Base-by-base conservation (phyloP, 2,329 filamentous ascomycete genomes). In the Alternaria rosae region DNA sequence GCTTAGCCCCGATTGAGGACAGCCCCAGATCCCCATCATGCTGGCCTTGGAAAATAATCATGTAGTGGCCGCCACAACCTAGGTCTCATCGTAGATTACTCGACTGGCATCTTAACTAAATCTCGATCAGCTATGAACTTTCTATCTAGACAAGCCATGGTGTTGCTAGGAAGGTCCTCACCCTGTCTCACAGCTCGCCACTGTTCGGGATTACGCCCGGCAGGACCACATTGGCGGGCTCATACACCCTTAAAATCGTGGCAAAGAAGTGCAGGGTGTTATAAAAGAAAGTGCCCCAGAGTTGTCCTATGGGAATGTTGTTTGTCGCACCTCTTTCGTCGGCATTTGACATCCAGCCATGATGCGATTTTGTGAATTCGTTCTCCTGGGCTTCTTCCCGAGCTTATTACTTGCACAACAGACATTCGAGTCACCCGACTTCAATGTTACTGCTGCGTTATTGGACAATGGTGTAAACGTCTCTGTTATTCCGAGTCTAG, bases 391-490 rank as follows among this genome's bases (percentile, higher is more conserved):
- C 38, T 25, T 61, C 28, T 26, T 54, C 6, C 35, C 54, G 20
- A 28, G 20, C 23, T 26, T 17, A 25, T 23, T 45, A 32, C 30
- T 45, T 13, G 53, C 57, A 3, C 53, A 64, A 48, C 21, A 57
- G 12, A 6, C 17, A 23, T 65, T 64, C 41, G 65, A 62, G 44
- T 47, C 57, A 20, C 11, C 54, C 5, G 20, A 58, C 17, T 64
- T 66, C 38, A 38, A 69, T 35, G n/a, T 66, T n/a, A 61, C 59
- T 8, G 50, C 60, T 12, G 62, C 65, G 3, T 59, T 72, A 7
- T 26, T 65, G 11, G 32, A 58, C 7, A 62, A 65, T 41, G 65
- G 63, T 23, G 57, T 61, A 35, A 56, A 69, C 53, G 42, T 57
- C 20, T 61, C 42, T 20, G 52, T 21, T n/a, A 54, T 68, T 15